A percentile compares a stretch with the other conserved stretches of the same genome.
Conservation (phyloP, 345 rosid genomes). For the Gossypium herbaceum region DNA sequence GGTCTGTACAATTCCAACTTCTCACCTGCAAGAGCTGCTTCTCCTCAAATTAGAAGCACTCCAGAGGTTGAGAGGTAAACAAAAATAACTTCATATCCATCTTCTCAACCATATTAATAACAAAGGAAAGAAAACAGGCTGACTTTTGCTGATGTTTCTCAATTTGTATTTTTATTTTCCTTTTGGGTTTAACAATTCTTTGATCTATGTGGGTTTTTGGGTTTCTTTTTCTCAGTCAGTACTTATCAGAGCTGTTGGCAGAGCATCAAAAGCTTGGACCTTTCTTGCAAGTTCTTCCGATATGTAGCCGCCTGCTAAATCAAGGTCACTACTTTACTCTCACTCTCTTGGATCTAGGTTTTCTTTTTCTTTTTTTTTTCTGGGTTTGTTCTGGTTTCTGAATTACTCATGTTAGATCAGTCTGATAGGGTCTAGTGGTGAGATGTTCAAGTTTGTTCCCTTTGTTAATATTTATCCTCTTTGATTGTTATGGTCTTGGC, state of each 20-base stretch:
- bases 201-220: background rate
- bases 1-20: background rate
- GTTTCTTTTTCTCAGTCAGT: background rate
- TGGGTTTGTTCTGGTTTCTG: background rate
- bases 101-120: background rate
- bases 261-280: slow-evolving; percentile 3
- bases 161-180: background rate
- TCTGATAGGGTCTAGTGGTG: background rate
- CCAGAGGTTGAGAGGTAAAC: background rate
- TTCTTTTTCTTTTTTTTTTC: background rate
- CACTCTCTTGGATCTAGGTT: background rate
- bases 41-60: background rate
- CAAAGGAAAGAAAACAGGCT: too few species aligned
- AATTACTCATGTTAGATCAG: slow-evolving; percentile 1
- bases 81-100: background rate
- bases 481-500: background rate
- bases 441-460: background rate
- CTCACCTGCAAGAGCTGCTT: slow-evolving; percentile 1
- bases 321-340: background rate
- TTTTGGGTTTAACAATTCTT: background rate
- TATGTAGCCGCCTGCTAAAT: background rate
- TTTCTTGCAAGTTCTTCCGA: background rate
- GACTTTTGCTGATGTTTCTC: background rate
- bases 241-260: slow-evolving; percentile 6
- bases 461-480: background rate